A percentile compares a stretch with the other conserved stretches of the same genome.
Evolutionary conservation across 495 filamentous ascomycete genomes (phyloP).

Genomic region (Xylaria sp.): DNA sequence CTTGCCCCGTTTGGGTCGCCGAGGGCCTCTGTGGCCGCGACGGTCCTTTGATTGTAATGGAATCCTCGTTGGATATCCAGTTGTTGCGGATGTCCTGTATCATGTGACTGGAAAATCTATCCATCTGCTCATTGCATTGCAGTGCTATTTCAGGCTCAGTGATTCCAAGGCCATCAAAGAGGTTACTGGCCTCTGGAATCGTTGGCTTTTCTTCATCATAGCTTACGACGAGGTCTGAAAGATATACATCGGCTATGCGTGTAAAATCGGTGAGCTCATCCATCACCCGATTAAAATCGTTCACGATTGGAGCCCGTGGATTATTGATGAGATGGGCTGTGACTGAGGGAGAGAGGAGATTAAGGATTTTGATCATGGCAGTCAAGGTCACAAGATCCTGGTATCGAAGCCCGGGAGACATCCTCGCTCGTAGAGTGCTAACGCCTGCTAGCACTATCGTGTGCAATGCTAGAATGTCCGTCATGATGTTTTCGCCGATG

Average conservation of each 20-base stretch:
- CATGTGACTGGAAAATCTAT: conserved; percentile 45
- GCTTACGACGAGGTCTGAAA: conserved; percentile 27
- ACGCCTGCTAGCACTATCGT: conserved; percentile 27
- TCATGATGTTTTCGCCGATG: conserved; percentile 36
- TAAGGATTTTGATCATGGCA: conserved; percentile 31
- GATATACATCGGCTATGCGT: conserved; percentile 26
- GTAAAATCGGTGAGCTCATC: conserved; percentile 34
- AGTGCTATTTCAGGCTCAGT: background rate
- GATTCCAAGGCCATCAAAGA: conserved; percentile 30
- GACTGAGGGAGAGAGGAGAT: conserved; percentile 36
- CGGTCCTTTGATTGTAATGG: conserved; percentile 45
- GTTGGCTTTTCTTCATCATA: conserved; percentile 7
- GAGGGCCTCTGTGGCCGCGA: conserved; percentile 31
- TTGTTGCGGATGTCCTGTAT: conserved; percentile 45
- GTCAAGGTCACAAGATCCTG: conserved; percentile 32
- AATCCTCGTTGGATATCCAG: conserved; percentile 43
- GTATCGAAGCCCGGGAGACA: conserved; percentile 10
- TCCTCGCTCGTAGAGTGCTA: conserved; percentile 22
- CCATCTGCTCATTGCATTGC: conserved; percentile 31
- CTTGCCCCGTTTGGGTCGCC: conserved; percentile 40
- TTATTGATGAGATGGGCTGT: conserved; percentile 38
- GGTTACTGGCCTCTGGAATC: conserved; percentile 15
- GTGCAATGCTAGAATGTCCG: conserved; percentile 34
- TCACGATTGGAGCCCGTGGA: conserved; percentile 27
- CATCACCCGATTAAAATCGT: conserved; percentile 22